Conservation (phyloP, 106 monocot genomes). For the Iris macrosiphon region DNA sequence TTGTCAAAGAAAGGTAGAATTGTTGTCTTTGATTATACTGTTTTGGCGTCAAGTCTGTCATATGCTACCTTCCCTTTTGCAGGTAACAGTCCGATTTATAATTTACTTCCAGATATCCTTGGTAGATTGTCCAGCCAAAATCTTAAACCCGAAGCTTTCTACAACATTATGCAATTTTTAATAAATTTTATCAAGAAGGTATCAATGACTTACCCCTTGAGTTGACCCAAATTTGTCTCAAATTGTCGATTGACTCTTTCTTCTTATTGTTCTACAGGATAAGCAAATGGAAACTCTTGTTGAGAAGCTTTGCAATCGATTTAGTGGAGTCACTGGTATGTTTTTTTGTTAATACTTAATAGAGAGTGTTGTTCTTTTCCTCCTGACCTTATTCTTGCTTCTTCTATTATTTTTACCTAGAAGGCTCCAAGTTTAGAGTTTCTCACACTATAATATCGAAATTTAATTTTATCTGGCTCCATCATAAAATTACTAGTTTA, state of each 20-base stretch:
- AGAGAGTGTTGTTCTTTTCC: no score
- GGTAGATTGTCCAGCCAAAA: slow-evolving; percentile 80
- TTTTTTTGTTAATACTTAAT: background rate
- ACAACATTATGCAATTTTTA: slow-evolving; percentile 92
- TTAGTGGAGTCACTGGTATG: slow-evolving; percentile 77
- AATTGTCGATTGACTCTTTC: background rate
- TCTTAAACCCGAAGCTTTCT: slow-evolving; percentile 64
- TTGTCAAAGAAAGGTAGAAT: slow-evolving; percentile 89
- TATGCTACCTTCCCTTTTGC: slow-evolving; percentile 12
- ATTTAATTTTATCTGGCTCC: no score
- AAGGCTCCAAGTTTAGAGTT: no score
- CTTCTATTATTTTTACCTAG: no score
- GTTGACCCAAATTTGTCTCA: background rate
- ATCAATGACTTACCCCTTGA: background rate
- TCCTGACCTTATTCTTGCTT: no score
- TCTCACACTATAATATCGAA: no score
- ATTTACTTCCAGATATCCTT: slow-evolving; percentile 90
- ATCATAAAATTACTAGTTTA: no score
- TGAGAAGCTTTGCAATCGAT: slow-evolving; percentile 96
- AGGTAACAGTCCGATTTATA: slow-evolving; percentile 98
- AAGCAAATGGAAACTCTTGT: slow-evolving; percentile 99
- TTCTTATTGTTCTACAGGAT: slow-evolving; percentile 43
- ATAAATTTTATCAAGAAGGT: slow-evolving; percentile 95
- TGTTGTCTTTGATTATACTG: no score
- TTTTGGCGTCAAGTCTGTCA: no score